phyloP scores from a whole-genome alignment of 2,329 filamentous ascomycete species.

The Fusarium sp. region DNA sequence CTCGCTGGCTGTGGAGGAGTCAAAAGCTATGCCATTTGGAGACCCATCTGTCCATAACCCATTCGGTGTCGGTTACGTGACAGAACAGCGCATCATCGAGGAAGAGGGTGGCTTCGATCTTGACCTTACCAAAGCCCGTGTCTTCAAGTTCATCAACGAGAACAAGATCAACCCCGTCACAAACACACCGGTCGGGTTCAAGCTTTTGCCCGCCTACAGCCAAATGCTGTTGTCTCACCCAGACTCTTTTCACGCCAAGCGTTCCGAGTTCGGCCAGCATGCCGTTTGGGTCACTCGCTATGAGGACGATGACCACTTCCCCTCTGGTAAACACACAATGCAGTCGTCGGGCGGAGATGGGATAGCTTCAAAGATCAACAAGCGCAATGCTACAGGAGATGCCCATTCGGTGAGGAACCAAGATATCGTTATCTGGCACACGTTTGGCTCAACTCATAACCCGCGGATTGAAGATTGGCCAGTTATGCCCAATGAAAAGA shows the following conservation, averaged over 20 bases:
- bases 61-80: slow-evolving; percentile 64
- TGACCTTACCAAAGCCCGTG: slow-evolving; percentile 63
- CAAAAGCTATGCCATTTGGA: slow-evolving; percentile 59
- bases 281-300: slow-evolving; percentile 64
- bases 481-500: slow-evolving; percentile 76
- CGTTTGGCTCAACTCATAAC: slow-evolving; percentile 75
- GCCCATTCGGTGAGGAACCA: slow-evolving; percentile 61
- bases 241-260: slow-evolving; percentile 56
- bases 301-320: slow-evolving; percentile 60
- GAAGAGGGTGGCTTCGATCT: slow-evolving; percentile 65
- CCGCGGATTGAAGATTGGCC: slow-evolving; percentile 78
- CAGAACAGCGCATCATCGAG: slow-evolving; percentile 61
- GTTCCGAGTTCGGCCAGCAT: slow-evolving; percentile 62
- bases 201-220: slow-evolving; percentile 63
- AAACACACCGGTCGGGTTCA: slow-evolving; percentile 62
- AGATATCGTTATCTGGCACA: slow-evolving; percentile 72
- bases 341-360: slow-evolving; percentile 62
- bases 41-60: slow-evolving; percentile 64
- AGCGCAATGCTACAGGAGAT: slow-evolving; percentile 42
- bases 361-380: slow-evolving; percentile 52
- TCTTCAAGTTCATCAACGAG: slow-evolving; percentile 66
- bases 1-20: slow-evolving; percentile 62
- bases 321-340: slow-evolving; percentile 61
- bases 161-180: slow-evolving; percentile 59
- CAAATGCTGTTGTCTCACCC: slow-evolving; percentile 60